phyloP scores from a whole-genome alignment of 371 early-diverging fungal genomes.

The Nosema muscidifuracis region DNA sequence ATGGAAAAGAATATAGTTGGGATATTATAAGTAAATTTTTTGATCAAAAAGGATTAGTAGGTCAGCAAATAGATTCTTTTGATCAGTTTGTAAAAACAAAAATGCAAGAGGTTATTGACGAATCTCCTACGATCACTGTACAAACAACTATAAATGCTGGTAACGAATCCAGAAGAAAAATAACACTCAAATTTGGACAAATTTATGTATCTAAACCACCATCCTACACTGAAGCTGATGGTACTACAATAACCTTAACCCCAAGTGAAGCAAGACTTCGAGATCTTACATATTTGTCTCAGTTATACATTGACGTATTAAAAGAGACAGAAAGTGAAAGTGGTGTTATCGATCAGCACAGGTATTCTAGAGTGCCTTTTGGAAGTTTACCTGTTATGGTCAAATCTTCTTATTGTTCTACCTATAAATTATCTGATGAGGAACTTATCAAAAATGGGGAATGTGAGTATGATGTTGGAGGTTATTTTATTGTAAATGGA shows the following conservation, averaged over 20 bases:
- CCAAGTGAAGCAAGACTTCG: conserved; percentile 93
- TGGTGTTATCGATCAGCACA: conserved; percentile 61
- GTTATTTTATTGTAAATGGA: conserved; percentile 97
- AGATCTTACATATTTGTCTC: conserved; percentile 88
- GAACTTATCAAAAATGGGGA: conserved; percentile 72
- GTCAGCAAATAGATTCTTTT: conserved; percentile 96
- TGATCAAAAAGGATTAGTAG: conserved; percentile 89
- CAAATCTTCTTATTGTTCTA: conserved; percentile 78
- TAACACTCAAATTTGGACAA: conserved; percentile 86
- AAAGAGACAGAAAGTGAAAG: conserved; percentile 67
- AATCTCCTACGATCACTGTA: conserved; percentile 77
- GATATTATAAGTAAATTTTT: conserved; percentile 85
- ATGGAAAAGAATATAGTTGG: conserved; percentile 67
- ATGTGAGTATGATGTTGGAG: conserved; percentile 95
- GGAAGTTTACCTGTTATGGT: conserved; percentile 97
- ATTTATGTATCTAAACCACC: conserved; percentile 82
- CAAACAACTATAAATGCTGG: conserved; percentile 58
- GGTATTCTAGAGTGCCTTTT: conserved; percentile 72
- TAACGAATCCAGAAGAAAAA: conserved; percentile 58
- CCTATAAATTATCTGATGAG: conserved; percentile 69
- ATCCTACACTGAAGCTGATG: conserved; percentile 77
- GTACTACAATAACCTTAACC: conserved; percentile 71
- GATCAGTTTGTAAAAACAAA: conserved; percentile 92
- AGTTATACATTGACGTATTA: conserved; percentile 80
- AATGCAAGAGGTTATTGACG: conserved; percentile 93